phyloP scores from a whole-genome alignment of 371 early-diverging fungal genomes.

The Rhizopus arrhizus region DNA sequence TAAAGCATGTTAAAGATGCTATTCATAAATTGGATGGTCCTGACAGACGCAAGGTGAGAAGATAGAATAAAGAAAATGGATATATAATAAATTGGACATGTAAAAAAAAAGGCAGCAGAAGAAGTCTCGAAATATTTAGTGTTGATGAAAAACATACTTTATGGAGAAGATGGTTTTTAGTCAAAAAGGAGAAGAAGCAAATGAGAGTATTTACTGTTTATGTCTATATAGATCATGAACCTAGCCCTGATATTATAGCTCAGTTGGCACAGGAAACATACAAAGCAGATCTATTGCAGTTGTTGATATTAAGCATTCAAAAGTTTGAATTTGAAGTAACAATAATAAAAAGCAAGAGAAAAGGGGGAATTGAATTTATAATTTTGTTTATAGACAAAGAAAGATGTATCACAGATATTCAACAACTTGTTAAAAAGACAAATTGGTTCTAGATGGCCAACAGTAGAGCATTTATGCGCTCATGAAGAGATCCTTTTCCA shows the following conservation, averaged over 20 bases:
- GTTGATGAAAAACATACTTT: constrained; percentile 89
- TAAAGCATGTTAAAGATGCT: constrained; percentile 82
- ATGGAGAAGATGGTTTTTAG: constrained; percentile 80
- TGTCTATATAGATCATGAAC: constrained; percentile 72
- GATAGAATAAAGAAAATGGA: not conserved
- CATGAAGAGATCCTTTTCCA: constrained; percentile 80
- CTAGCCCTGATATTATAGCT: constrained; percentile 87
- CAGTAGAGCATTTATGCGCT: constrained; percentile 90
- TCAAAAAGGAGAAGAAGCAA: not conserved
- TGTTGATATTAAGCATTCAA: constrained; percentile 82
- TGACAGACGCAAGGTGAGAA: constrained; percentile 64
- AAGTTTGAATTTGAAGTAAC: constrained; percentile 92
- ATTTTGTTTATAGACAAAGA: constrained; percentile 73
- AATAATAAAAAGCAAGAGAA: not conserved
- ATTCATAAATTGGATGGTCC: constrained; percentile 69
- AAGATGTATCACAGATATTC: constrained; percentile 96
- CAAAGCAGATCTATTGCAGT: constrained; percentile 82
- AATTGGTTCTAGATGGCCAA: constrained; percentile 93
- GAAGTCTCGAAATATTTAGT: constrained; percentile 93
- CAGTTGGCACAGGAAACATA: constrained; percentile 95
- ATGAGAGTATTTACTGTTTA: not conserved
- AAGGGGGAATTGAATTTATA: not conserved
- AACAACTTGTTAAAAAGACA: constrained; percentile 93
- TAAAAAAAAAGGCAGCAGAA: constrained; percentile 77
- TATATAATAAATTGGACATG: not conserved